A percentile compares a stretch with the other conserved stretches of the same genome.
phyloP scores from a whole-genome alignment of 805 yeast species.

The Sugiyamaella boreocaroliniensis region DNA sequence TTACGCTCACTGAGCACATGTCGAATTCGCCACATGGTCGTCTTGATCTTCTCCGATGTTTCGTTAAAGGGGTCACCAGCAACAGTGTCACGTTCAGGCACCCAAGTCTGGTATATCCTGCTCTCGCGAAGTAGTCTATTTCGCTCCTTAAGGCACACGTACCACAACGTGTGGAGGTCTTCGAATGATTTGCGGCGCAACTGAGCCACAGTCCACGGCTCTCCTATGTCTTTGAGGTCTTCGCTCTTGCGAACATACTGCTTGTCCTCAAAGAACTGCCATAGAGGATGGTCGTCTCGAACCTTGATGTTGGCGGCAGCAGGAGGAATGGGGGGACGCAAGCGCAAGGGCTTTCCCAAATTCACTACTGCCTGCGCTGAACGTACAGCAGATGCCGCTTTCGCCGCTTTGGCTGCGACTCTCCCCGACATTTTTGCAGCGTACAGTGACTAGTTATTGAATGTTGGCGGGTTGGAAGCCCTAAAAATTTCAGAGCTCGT shows the following conservation, averaged over 20 bases:
- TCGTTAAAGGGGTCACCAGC: slow-evolving; percentile 24
- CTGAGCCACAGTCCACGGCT: slow-evolving; percentile 85
- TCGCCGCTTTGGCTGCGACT: neutral
- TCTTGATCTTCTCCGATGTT: slow-evolving; percentile 41
- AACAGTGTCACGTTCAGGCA: slow-evolving; percentile 26
- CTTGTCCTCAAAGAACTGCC: slow-evolving; percentile 78
- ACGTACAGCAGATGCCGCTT: neutral
- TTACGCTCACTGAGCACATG: slow-evolving; percentile 85
- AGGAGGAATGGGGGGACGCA: slow-evolving; percentile 83
- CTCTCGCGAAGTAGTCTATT: slow-evolving; percentile 72
- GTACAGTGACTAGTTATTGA: neutral
- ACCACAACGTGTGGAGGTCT: slow-evolving; percentile 90
- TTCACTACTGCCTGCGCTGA: neutral
- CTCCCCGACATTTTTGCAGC: neutral
- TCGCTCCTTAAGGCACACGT: slow-evolving; percentile 73
- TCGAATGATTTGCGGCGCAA: slow-evolving; percentile 86
- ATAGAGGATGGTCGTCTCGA: slow-evolving; percentile 82
- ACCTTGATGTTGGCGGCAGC: slow-evolving; percentile 64
- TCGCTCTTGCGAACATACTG: slow-evolving; percentile 53
- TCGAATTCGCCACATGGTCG: slow-evolving; percentile 72
- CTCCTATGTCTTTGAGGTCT: slow-evolving; percentile 40
- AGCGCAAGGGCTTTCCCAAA: slow-evolving; percentile 23
- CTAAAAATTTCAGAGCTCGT: neutral
- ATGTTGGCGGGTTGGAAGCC: neutral
- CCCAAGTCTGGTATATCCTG: slow-evolving; percentile 44